These are phyloP conservation scores for Dioscorea alata DNA, from an alignment of 106 monocot species.

Conservation along the genomic window DNA sequence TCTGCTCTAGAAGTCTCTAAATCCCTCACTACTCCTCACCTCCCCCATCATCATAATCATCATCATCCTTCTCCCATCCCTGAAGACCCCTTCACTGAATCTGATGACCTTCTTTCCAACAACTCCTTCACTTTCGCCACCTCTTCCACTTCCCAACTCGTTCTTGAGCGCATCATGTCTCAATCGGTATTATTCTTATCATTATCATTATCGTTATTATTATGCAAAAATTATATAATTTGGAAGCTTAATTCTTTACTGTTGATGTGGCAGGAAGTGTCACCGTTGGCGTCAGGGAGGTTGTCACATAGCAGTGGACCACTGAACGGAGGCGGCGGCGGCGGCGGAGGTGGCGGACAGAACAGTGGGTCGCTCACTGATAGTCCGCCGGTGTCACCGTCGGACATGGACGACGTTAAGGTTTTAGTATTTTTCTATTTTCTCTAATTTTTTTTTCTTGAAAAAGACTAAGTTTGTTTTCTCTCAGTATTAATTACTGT, in stretches of 20 bases:
- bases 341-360: background rate
- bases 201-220: background rate
- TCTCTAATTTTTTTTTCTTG: background rate
- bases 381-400: constrained; percentile 90
- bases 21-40: constrained; percentile 2
- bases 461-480: background rate
- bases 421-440: constrained; percentile 11
- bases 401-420: constrained; percentile 60
- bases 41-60: background rate
- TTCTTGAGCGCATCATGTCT: constrained; percentile 87
- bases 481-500: background rate
- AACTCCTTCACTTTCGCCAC: constrained; percentile 73
- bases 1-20: constrained; percentile 46
- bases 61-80: background rate
- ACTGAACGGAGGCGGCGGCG: constrained; percentile 38
- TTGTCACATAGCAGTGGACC: constrained; percentile 62
- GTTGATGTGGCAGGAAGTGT: constrained; percentile 50
- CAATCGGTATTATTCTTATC: constrained; percentile 48
- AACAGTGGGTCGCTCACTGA: constrained; percentile 66
- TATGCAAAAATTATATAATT: too few species aligned
- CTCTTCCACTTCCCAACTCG: constrained; percentile 83
- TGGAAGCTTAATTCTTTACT: background rate
- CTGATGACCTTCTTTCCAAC: constrained; percentile 13
- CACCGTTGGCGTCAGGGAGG: constrained; percentile 69
- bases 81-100: too few species aligned